Evolutionary conservation across 2,329 filamentous ascomycete species (phyloP).

Genomic region (Corinectria fuckeliana): DNA sequence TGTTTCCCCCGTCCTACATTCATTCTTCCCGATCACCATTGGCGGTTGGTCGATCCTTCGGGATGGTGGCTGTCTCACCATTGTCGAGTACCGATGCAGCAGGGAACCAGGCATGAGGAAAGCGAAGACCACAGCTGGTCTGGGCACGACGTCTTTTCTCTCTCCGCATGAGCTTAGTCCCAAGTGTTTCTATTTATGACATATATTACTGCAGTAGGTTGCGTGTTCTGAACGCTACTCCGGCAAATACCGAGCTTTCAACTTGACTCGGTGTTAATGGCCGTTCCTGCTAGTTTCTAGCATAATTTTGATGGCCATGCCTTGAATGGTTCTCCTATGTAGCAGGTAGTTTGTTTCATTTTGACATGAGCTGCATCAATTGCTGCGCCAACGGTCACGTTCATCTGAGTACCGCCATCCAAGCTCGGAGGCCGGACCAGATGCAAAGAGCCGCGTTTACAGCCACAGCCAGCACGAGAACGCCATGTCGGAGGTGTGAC

Average conservation of each 20-base stretch:
- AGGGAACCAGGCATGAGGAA: not conserved
- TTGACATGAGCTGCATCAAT: too few species aligned
- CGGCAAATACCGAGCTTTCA: not conserved
- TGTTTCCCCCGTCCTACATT: not conserved
- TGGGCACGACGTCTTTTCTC: not conserved
- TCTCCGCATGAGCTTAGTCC: not conserved
- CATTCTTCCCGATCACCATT: not conserved
- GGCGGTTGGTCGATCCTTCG: constrained; percentile 1
- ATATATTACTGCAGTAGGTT: not conserved
- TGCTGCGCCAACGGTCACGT: too few species aligned
- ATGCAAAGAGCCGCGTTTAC: too few species aligned
- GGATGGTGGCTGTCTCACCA: constrained; percentile 16
- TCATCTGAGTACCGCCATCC: too few species aligned
- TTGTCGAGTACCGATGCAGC: not conserved
- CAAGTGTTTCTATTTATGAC: not conserved
- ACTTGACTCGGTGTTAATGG: too few species aligned
- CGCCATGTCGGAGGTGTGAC: too few species aligned
- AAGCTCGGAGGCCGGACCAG: too few species aligned
- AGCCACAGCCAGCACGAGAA: too few species aligned
- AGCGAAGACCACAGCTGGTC: not conserved
- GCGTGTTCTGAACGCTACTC: not conserved
- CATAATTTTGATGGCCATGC: too few species aligned
- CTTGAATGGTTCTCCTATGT: too few species aligned
- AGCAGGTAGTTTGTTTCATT: too few species aligned
- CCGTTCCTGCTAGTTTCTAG: too few species aligned